Evolutionary conservation across 768 basidiomycete genomes (phyloP).

Genomic region (Kwoniella sp.): DNA sequence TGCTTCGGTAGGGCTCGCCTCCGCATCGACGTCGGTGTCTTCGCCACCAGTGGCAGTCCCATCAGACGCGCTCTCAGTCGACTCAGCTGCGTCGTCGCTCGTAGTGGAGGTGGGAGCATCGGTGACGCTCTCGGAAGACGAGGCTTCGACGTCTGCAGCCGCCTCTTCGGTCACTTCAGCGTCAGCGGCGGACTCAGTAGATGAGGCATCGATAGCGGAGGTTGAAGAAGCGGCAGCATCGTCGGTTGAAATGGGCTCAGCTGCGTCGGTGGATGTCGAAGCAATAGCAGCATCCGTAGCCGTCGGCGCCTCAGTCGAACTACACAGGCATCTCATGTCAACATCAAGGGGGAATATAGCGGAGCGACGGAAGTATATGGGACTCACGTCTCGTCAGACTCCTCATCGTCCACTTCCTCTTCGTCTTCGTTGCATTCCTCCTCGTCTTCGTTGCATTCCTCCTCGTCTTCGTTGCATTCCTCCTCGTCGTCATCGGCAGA

Average conservation of each 20-base stretch:
- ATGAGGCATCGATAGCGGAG: slow-evolving; percentile 2
- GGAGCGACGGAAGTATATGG: neutral
- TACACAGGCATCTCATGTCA: neutral
- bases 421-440: neutral
- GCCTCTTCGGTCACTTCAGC: slow-evolving; percentile 2
- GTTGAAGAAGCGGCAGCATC: no score
- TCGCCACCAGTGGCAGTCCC: neutral
- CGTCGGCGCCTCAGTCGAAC: neutral
- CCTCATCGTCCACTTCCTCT: slow-evolving; percentile 14
- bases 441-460: neutral
- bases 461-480: neutral
- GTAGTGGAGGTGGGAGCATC: neutral
- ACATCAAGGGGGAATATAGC: neutral
- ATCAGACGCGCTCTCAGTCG: neutral
- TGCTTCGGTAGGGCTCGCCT: neutral
- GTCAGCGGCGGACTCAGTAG: slow-evolving; percentile 6
- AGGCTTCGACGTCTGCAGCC: neutral
- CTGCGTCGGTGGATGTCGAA: neutral
- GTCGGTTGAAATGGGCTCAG: neutral
- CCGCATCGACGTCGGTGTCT: neutral
- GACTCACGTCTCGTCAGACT: slow-evolving; percentile 14
- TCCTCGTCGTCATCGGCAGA: neutral
- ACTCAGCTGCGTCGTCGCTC: neutral
- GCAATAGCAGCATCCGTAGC: neutral
- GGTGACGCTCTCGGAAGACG: slow-evolving; percentile 8